Conservation (phyloP, 495 filamentous ascomycete species). For the Echria macrotheca region DNA sequence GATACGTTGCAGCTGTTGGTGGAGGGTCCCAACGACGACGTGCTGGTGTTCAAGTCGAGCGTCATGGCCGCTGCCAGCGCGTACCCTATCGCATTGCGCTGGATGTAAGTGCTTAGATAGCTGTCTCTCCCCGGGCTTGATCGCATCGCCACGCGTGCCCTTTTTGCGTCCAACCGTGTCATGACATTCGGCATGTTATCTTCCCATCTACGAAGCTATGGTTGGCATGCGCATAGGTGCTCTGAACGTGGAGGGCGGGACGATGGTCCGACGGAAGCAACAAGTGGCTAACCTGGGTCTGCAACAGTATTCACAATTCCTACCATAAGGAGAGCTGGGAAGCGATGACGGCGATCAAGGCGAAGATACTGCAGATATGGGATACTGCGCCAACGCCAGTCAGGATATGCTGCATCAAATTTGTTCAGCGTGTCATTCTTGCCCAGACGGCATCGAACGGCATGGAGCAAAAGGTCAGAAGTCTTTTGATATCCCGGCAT, state of each 20-base stretch:
- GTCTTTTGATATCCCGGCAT: slow-evolving; percentile 24
- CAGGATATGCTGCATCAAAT: slow-evolving; percentile 93
- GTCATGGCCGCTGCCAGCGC: slow-evolving; percentile 83
- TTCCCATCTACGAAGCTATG: neutral
- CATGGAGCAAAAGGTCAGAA: slow-evolving; percentile 74
- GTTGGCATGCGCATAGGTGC: neutral
- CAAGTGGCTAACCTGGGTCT: too few species aligned
- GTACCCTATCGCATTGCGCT: slow-evolving; percentile 84
- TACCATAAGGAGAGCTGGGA: slow-evolving; percentile 79
- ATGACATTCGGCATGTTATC: neutral
- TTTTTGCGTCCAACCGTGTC: neutral
- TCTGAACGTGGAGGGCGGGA: slow-evolving; percentile 2
- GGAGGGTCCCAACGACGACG: slow-evolving; percentile 67
- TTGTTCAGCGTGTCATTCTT: slow-evolving; percentile 86
- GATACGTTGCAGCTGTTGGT: slow-evolving; percentile 69
- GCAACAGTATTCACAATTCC: slow-evolving; percentile 77
- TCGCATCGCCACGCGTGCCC: neutral
- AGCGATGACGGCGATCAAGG: slow-evolving; percentile 81
- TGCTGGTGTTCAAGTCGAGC: slow-evolving; percentile 69
- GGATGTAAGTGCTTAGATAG: slow-evolving; percentile 67
- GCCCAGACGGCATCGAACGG: slow-evolving; percentile 81
- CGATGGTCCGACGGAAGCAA: neutral
- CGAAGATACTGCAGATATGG: slow-evolving; percentile 81
- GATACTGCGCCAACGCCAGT: slow-evolving; percentile 71
- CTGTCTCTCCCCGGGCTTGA: slow-evolving; percentile 2